Base-by-base conservation (phyloP, 768 basidiomycete species). In the Amanita brunnescens region DNA sequence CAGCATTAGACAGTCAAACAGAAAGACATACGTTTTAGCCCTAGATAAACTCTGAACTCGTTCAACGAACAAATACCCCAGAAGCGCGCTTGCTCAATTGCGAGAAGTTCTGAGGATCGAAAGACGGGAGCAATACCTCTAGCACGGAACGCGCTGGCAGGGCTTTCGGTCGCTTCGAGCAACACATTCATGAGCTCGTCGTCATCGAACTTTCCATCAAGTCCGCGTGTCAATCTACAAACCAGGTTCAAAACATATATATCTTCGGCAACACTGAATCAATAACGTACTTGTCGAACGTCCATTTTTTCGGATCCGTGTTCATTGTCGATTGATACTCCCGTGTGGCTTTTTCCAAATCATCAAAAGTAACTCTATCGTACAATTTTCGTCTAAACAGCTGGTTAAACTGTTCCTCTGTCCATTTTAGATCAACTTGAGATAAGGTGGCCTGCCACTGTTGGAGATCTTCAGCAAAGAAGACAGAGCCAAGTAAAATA, bases 31-130 rank as follows among this genome's bases (percentile, higher is more conserved):
- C 72, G 62, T 58, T 71, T 72, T 14, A 80, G 59, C 10, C 75
- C 75, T 34, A 80, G 54, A 63, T 75, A 76, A 58, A 67, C 58
- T 40, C 78, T 66, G 62, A 79, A 80, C 60, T 79, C 77, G 51
- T 80, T 81, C 71, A 79, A 70, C 3, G 75, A 72, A 57, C 77
- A 77, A 1, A 74, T 70, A 29, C 80, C 80, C 80, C 80, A 82
- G 5, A 55, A 55, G 39, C 81, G 63, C 2, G 75, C 71, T 61
- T 80, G 79, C 42, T 69, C 62, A 35, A 83, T 81, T 1, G 74
- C 75, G 66, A 81, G 64, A 13, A 80, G 73, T 59, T 83, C 81
- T 23, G 81, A 68, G 39, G 79, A 59, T 12, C 76, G 62, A 55
- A 82, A 58, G 3, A 69, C 71, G 2, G 59, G 61, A 0, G 79